These are phyloP conservation scores for Spathaspora sp. DNA, from an alignment of 805 yeast species.

Conservation along the genomic window DNA sequence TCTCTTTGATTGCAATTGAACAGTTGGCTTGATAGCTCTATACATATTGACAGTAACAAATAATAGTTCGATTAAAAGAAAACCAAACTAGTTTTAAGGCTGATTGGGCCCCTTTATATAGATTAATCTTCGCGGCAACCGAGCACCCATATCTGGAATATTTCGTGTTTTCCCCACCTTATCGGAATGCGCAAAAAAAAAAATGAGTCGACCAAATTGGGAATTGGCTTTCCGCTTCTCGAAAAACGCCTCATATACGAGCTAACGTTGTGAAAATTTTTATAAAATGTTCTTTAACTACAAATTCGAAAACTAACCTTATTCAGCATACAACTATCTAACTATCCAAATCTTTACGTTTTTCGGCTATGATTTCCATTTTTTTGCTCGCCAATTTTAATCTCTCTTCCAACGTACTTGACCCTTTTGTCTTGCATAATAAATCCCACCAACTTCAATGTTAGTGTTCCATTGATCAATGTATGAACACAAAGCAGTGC, in stretches of 20 bases:
- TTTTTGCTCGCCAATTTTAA: conserved; percentile 11
- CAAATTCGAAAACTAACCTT: neutral
- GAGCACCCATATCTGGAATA: neutral
- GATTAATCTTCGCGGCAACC: neutral
- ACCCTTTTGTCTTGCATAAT: conserved; percentile 46
- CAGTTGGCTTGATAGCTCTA: neutral
- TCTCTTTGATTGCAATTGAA: conserved; percentile 1
- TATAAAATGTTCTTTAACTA: no score
- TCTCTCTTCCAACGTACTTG: conserved; percentile 59
- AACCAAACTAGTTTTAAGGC: neutral
- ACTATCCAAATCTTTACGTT: neutral
- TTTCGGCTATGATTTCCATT: neutral
- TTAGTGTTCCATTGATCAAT: conserved; percentile 68
- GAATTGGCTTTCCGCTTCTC: conserved; percentile 1
- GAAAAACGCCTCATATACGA: neutral
- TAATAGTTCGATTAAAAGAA: neutral
- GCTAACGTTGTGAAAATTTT: neutral
- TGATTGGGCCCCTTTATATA: neutral
- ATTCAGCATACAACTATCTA: neutral
- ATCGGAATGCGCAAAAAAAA: neutral
- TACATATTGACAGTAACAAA: neutral
- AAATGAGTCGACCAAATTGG: neutral
- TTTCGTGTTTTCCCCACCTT: neutral
- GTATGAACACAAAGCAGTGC: conserved; percentile 57
- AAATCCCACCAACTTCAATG: conserved; percentile 61